Evolutionary conservation across 1,284 basidiomycete species (phyloP), one percentile per base, ranked within the genome.

Genomic region (Sanghuangporus baumii): DNA sequence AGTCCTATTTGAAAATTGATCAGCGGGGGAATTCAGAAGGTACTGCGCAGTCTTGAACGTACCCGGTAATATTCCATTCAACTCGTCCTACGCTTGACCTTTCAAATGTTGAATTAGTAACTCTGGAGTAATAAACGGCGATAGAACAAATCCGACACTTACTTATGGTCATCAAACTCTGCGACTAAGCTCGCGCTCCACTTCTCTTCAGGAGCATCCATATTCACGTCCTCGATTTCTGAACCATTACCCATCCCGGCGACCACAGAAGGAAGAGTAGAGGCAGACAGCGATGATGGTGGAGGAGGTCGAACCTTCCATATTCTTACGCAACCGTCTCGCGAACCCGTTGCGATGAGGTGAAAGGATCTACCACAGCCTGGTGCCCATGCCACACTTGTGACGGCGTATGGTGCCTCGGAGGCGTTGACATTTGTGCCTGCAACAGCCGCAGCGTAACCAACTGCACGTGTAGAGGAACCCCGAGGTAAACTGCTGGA

Each of bases 321-420:
- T 67, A 98, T 93, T 63, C 93, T 77, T 6, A 96, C 93, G 47
- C 84, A 83, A 0, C 94, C 93, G 71, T 96, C 94, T 46, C 93
- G 79, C 43, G 87, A 81, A 6, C 94, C 95, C 0, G 93, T 92
- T 2, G 95, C 95, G 66, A 97, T 80, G 52, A 96, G 86, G 70
- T 97, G 95, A 74, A 94, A 96, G 1, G 91, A 91, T 23, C 94
- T 82, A 1, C 95, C 95, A 68, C 93, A 96, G 0, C 88, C 89
- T 0, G 95, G 92, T 1, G 95, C 93, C 94, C 94, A 98, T 4
- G 93, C 81, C 48, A 97, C 82, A 31, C 87, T 86, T 0, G 89
- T 91, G 59, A 95, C 82, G 1, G 93, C 82, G 59, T 78, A 85
- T 2, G 80, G 72, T 4, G 78, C 76, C 43, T 78, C 62, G 6